A percentile compares a stretch with the other conserved stretches of the same genome.
phyloP scores from a whole-genome alignment of 2,329 filamentous ascomycete species.

The Endothia cerciana region DNA sequence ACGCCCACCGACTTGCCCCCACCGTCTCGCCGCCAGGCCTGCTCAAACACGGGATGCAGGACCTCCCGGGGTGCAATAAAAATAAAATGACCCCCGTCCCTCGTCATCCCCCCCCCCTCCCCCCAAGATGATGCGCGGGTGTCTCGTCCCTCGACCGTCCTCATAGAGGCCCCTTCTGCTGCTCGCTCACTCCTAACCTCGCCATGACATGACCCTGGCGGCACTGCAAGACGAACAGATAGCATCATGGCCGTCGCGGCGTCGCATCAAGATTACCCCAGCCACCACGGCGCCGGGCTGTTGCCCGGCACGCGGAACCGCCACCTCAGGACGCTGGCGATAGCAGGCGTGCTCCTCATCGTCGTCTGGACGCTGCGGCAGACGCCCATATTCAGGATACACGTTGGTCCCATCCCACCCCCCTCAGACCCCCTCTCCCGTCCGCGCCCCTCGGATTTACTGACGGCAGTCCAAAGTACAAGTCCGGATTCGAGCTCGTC shows the following conservation, averaged over 20 bases:
- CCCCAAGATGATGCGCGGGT: neutral
- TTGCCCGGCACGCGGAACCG: slow-evolving; percentile 20
- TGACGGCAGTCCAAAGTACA: slow-evolving; percentile 6
- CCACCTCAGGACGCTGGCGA: slow-evolving; percentile 20
- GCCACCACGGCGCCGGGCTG: slow-evolving; percentile 17
- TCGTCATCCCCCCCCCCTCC: neutral
- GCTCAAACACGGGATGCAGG: neutral
- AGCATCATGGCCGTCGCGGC: slow-evolving; percentile 22
- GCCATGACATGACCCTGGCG: neutral
- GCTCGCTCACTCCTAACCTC: neutral
- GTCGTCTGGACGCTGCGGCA: slow-evolving; percentile 25
- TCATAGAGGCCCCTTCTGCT: too few relatives aligned
- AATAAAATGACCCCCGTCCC: neutral
- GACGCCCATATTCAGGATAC: slow-evolving; percentile 17
- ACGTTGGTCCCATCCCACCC: neutral
- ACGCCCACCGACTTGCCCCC: neutral
- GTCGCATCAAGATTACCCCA: neutral
- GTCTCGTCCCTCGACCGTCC: too few relatives aligned
- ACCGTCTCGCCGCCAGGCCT: neutral
- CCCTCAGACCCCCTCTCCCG: neutral
- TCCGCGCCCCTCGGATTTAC: neutral
- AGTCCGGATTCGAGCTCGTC: slow-evolving; percentile 26
- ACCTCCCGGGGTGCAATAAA: neutral
- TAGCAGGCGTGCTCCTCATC: slow-evolving; percentile 23
- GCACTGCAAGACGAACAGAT: neutral